These are phyloP conservation scores for Diatrype stigma DNA, from an alignment of 2,329 filamentous ascomycete genomes.

Conservation along the genomic window DNA sequence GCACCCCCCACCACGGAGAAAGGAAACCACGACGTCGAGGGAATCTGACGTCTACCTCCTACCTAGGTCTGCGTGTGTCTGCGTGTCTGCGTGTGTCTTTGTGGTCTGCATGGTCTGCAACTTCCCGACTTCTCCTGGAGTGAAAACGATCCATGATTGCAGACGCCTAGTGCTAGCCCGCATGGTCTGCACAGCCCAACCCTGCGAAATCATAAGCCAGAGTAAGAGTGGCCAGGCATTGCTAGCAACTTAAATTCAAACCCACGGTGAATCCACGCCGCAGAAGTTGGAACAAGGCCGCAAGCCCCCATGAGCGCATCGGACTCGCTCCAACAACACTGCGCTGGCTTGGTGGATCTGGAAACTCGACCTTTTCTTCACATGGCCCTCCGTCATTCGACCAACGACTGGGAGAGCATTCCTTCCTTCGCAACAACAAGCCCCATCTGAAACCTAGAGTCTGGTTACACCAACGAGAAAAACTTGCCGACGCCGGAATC, in stretches of 20 bases:
- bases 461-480: background rate
- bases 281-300: background rate
- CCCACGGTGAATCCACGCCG: background rate
- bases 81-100: background rate
- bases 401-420: background rate
- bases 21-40: slow-evolving; percentile 17
- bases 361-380: background rate
- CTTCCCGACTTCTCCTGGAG: no score
- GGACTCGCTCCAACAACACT: background rate
- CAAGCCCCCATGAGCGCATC: background rate
- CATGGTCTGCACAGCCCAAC: background rate
- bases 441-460: background rate
- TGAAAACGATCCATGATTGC: no score
- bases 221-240: no score
- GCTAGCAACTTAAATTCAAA: no score
- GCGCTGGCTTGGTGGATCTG: background rate
- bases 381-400: background rate
- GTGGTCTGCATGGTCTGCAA: background rate
- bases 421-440: background rate
- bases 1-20: slow-evolving; percentile 18
- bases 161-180: no score
- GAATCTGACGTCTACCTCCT: slow-evolving; percentile 4
- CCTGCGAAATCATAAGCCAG: background rate
- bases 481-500: background rate
- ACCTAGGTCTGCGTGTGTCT: background rate